Percentiles rank a stretch among this genome's conserved stretches.
These are phyloP conservation scores for Thermothelomyces thermophilus DNA, from an alignment of 2,329 filamentous ascomycete species.

Conservation along the genomic window DNA sequence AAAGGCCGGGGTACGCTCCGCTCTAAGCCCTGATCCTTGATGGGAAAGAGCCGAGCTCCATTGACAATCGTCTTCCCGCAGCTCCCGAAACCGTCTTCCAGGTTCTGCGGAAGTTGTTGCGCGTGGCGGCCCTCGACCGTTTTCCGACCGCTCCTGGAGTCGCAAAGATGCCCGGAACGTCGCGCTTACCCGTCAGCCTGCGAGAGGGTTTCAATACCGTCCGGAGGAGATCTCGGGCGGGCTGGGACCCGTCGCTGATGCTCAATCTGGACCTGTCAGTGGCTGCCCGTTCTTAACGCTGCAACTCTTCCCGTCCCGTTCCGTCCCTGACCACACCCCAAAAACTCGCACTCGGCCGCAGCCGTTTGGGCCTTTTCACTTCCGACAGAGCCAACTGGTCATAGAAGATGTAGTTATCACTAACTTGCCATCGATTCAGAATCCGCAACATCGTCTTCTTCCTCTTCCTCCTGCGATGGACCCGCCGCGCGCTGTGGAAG, in stretches of 20 bases:
- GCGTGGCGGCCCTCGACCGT: neutral
- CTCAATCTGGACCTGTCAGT: constrained; percentile 65
- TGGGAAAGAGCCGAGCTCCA: neutral
- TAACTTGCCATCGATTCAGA: constrained; percentile 35
- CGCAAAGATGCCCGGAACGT: constrained; percentile 54
- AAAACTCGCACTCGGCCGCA: too few relatives aligned
- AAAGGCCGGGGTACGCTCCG: constrained; percentile 4
- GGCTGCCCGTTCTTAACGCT: neutral
- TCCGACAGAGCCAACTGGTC: too few relatives aligned
- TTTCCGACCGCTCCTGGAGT: neutral
- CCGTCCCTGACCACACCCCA: neutral
- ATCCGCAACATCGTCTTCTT: constrained; percentile 83
- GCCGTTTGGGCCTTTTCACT: too few relatives aligned
- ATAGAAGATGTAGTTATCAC: too few relatives aligned
- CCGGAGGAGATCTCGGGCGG: constrained; percentile 44
- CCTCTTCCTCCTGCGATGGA: constrained; percentile 78
- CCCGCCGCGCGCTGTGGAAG: constrained; percentile 73
- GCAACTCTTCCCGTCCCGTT: neutral
- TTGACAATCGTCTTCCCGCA: too few relatives aligned
- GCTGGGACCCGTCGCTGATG: constrained; percentile 50
- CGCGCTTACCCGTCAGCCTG: constrained; percentile 64
- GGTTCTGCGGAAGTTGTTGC: neutral
- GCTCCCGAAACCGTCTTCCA: neutral
- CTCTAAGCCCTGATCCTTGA: neutral
- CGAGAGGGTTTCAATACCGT: constrained; percentile 58